phyloP scores from a whole-genome alignment of 2,329 filamentous ascomycete species.

The Metarhizium rileyi region DNA sequence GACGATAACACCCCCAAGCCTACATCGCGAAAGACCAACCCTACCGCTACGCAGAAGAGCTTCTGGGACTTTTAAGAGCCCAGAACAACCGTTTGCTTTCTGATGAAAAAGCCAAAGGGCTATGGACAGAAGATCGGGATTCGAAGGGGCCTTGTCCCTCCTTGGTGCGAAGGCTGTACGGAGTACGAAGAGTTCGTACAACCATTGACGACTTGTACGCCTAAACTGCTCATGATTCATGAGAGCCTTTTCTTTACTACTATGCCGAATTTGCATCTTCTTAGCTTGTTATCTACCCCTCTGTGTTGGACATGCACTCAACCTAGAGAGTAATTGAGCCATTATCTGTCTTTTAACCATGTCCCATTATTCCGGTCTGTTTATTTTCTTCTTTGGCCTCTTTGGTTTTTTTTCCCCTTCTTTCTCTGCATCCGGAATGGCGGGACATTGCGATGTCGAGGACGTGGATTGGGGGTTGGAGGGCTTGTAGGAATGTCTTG shows the following conservation, averaged over 20 bases:
- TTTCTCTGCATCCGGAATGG: neutral
- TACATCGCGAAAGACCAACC: slow-evolving; percentile 26
- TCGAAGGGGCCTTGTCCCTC: neutral
- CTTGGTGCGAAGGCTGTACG: slow-evolving; percentile 1
- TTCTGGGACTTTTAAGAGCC: slow-evolving; percentile 38
- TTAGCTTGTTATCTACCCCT: slow-evolving; percentile 2
- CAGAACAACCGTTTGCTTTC: neutral
- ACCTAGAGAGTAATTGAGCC: neutral
- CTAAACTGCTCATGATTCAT: slow-evolving; percentile 26
- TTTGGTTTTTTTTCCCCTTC: neutral
- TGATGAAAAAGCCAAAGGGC: slow-evolving; percentile 4
- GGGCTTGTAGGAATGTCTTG: neutral
- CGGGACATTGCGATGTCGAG: neutral
- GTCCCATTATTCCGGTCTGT: neutral
- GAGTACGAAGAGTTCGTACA: slow-evolving; percentile 1
- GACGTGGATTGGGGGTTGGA: neutral
- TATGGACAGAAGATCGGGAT: slow-evolving; percentile 6
- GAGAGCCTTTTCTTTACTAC: slow-evolving; percentile 12
- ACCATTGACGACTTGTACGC: slow-evolving; percentile 17
- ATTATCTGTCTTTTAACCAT: neutral
- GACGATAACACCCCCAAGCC: slow-evolving; percentile 29
- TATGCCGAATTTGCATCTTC: slow-evolving; percentile 4
- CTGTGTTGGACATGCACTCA: neutral
- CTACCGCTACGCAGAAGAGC: slow-evolving; percentile 12
- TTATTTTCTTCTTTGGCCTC: too few relatives aligned